Evolutionary conservation across 73 alveolate genomes (phyloP).

Genomic region (Breviolum minutum): DNA sequence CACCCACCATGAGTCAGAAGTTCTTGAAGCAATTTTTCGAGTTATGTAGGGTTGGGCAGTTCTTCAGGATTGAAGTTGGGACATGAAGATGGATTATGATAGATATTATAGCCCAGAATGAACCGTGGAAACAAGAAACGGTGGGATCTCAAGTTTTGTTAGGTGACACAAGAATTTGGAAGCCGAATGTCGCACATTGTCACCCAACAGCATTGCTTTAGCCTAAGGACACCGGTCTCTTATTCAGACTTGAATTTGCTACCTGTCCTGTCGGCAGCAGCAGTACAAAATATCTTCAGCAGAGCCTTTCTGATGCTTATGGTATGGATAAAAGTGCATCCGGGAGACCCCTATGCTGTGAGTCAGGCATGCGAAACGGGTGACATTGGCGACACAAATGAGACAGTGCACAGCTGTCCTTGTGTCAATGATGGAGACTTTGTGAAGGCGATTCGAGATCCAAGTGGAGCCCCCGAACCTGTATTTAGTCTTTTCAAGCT

Average conservation of each 20-base stretch:
- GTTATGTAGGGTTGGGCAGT: no score
- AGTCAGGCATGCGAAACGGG: not conserved
- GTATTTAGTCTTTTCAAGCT: not conserved
- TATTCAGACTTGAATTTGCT: not conserved
- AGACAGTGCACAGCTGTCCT: not conserved
- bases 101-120: no score
- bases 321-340: not conserved
- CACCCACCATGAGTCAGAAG: no score
- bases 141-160: no score
- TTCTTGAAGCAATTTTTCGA: no score
- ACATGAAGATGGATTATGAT: no score
- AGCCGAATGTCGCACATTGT: no score
- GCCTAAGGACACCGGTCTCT: not conserved
- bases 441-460: conserved; percentile 2
- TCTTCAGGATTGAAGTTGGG: no score
- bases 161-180: no score
- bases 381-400: not conserved
- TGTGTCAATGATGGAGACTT: conserved; percentile 15
- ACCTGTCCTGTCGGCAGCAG: not conserved
- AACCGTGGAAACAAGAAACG: no score
- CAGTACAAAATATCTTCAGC: not conserved
- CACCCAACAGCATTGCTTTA: no score
- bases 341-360: not conserved
- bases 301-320: conserved; percentile 9
- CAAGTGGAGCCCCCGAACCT: not conserved